These are phyloP conservation scores for Phaeotremella skinneri DNA, from an alignment of 768 basidiomycete genomes.

Conservation along the genomic window DNA sequence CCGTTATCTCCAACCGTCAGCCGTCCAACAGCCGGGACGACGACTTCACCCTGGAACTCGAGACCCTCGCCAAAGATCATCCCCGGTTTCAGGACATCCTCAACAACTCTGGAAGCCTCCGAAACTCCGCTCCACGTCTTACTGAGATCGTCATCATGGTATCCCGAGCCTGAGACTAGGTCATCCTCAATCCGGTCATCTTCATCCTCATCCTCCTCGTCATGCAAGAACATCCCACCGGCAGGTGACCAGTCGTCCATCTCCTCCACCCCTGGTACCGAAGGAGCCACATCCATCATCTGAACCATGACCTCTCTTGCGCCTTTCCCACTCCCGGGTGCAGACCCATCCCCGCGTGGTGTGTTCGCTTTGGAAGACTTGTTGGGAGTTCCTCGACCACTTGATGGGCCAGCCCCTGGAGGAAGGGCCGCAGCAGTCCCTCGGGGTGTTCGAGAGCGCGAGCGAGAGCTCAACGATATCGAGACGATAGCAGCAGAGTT, in stretches of 20 bases:
- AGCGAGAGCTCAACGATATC: slow-evolving; percentile 37
- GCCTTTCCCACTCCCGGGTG: neutral
- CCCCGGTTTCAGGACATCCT: slow-evolving; percentile 41
- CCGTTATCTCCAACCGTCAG: slow-evolving; percentile 15
- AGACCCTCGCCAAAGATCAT: slow-evolving; percentile 49
- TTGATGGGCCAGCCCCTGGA: slow-evolving; percentile 5
- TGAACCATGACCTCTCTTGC: slow-evolving; percentile 26
- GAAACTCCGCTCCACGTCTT: slow-evolving; percentile 22
- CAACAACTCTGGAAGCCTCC: slow-evolving; percentile 22
- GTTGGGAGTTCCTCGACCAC: slow-evolving; percentile 37
- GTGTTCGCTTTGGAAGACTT: slow-evolving; percentile 25
- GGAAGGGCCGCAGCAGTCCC: slow-evolving; percentile 29
- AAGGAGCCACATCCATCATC: slow-evolving; percentile 22
- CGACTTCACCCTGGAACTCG: slow-evolving; percentile 45
- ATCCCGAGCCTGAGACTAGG: neutral
- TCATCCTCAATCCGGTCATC: slow-evolving; percentile 18
- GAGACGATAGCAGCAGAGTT: slow-evolving; percentile 47
- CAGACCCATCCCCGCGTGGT: slow-evolving; percentile 11
- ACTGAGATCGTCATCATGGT: slow-evolving; percentile 19
- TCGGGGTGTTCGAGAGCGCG: slow-evolving; percentile 38
- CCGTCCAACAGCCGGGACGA: slow-evolving; percentile 43
- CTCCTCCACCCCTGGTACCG: slow-evolving; percentile 18
- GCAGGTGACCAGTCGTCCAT: slow-evolving; percentile 44
- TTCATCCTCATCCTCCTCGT: slow-evolving; percentile 17
- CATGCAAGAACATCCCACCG: slow-evolving; percentile 40